Base-by-base conservation (phyloP, 495 filamentous ascomycete genomes). In the Daldinia caldariorum region DNA sequence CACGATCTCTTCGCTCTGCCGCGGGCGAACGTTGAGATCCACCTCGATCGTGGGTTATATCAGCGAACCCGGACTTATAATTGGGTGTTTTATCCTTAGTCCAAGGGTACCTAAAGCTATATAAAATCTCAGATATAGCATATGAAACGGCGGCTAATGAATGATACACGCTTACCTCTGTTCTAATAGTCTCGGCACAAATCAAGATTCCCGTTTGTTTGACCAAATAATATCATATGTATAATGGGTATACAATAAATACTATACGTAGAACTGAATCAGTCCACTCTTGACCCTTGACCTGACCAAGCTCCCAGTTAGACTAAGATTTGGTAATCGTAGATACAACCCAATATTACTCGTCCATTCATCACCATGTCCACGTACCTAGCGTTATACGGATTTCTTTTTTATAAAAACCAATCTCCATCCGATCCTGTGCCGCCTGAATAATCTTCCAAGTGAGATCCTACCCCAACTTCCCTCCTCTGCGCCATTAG, bases 351-450 rank as follows among this genome's bases (percentile, higher is more conserved):
- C 43, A 34, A 58, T 39, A 41, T 41, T 14, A 35, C 14, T 66
- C 57, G 58, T 59, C n/a, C 53, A 49, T 54, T 67, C 58, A 45
- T 59, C 29, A 45, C 55, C 18, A 66, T 29, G 39, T 63, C 14
- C n/a, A 63, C 58, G 38, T 60, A 50, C 59, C 53, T 69, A 54
- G 50, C 12, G 18, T 45, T 20, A 37, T 43, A 56, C n/a, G 55
- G 8, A 26, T 54, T 43, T 54, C 39, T 62, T 63, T 63, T 63
- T 18, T 26, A 26, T 26, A 26, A 47, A 32, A 1, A 45, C 22
- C 16, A 37, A 37, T 18, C 43, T 37, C 50, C 49, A 39, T 41
- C 41, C 59, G 47, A 12, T 12, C 55, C 16, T 14, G n/a, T 37
- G 13, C 16, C 16, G n/a, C 13, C 45, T 4, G 7, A 53, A 20